Evolutionary conservation across 1,284 basidiomycete genomes (phyloP), one percentile per base, ranked within the genome.

Genomic region (Austropuccinia psidii): DNA sequence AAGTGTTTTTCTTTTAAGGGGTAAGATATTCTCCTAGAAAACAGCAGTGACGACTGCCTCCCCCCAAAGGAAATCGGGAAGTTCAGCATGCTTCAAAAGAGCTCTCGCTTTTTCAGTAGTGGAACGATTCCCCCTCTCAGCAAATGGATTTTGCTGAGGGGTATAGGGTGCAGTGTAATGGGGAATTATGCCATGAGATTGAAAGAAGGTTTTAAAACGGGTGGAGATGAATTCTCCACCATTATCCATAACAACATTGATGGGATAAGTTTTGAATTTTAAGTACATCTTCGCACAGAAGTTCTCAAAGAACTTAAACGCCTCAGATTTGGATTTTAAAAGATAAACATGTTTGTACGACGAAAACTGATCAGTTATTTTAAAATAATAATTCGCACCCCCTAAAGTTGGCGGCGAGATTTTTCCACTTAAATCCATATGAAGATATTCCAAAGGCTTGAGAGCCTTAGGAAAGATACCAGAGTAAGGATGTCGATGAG

Each of bases 291-390:
- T n/a, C n/a, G 2, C 17, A 35, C 37, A 33, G 11, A 47, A 64
- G 39, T 47, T 13, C n/a, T 39, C 3, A 41, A 67, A 67, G 13
- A 24, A 15, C 0, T 21, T 2, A 47, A 69, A 47, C 0, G 54
- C 39, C 7, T 69, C 52, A 1, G 35, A 57, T 35, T 69, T 69
- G 21, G 35, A 2, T 17, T n/a, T 57, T 13, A 61, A 24, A 15
- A 45, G 21, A 60, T 70, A 70, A n/a, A 70, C 35, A 58, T 3
- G 24, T n/a, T 58, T 55, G 21, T 39, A 69, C 3, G n/a, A 41
- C 1, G 52, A 55, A n/a, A 21, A 69, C 0, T 33, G 33, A 35
- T 69, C 39, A 1, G 54, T 58, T 11, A 69, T 52, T 31, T 68
- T 68, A 19, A 41, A 39, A 39, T 24, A 41, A 43, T 54, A 41